Evolutionary conservation across 1,284 basidiomycete genomes (phyloP).

Genomic region (Earliella scabrosa): DNA sequence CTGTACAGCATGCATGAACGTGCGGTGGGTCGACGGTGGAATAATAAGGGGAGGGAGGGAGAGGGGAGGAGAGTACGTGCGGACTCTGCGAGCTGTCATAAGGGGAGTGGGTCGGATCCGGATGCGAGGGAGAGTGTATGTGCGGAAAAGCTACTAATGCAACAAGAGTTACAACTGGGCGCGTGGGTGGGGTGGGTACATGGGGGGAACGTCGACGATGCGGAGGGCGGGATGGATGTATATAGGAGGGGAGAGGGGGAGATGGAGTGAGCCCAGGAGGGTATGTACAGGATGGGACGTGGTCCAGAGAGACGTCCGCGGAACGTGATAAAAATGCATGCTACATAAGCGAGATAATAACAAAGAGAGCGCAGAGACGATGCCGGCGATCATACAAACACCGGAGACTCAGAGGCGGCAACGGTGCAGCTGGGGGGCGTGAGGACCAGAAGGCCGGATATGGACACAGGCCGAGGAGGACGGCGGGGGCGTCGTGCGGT

Average conservation of each 20-base stretch:
- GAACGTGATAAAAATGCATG: slow-evolving; percentile 22
- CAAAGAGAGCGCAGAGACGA: not conserved
- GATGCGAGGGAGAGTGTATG: slow-evolving; percentile 3
- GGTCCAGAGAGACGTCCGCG: slow-evolving; percentile 6
- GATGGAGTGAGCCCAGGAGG: slow-evolving; percentile 5
- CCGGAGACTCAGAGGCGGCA: not conserved
- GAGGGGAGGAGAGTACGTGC: not conserved
- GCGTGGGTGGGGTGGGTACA: not conserved
- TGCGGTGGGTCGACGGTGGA: not conserved
- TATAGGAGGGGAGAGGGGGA: not conserved
- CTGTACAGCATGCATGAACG: slow-evolving; percentile 2
- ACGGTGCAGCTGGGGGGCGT: not conserved
- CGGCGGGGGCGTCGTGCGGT: too few relatives aligned
- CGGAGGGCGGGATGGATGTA: slow-evolving; percentile 4
- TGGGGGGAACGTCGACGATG: not conserved
- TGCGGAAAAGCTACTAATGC: slow-evolving; percentile 24
- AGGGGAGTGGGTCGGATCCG: not conserved
- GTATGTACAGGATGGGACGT: not conserved
- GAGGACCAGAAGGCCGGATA: not conserved
- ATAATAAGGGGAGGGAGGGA: not conserved
- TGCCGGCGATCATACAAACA: not conserved
- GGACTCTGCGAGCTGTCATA: not conserved
- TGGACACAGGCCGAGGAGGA: too few relatives aligned
- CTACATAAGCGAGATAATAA: slow-evolving; percentile 24
- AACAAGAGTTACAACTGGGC: slow-evolving; percentile 10